phyloP scores from a whole-genome alignment of 306 rosid species.

The Quillaja saponaria region DNA sequence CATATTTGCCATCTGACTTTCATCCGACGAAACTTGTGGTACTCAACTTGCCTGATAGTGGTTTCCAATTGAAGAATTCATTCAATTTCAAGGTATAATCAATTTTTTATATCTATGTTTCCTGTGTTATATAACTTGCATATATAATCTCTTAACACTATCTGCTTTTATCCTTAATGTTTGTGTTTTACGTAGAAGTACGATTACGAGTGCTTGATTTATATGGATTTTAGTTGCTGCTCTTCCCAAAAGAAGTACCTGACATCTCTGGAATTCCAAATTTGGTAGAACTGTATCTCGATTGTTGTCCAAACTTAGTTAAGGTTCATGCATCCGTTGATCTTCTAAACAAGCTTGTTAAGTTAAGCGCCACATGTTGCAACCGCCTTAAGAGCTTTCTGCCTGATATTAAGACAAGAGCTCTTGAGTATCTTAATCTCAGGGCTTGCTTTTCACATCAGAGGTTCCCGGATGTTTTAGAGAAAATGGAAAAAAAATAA shows the following conservation, averaged over 20 bases:
- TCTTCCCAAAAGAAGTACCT: conserved; percentile 31
- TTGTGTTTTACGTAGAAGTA: no score
- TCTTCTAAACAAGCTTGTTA: conserved; percentile 23
- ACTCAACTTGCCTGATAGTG: background rate
- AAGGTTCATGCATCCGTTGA: conserved; percentile 31
- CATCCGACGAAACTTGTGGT: no score
- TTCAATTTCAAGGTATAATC: no score
- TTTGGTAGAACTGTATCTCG: conserved; percentile 34
- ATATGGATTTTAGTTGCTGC: conserved; percentile 35
- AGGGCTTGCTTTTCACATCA: conserved; percentile 42
- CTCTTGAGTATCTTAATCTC: conserved; percentile 38
- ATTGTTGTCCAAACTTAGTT: conserved; percentile 6
- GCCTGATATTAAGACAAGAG: conserved; percentile 25
- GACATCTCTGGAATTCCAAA: conserved; percentile 38
- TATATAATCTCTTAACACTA: no score
- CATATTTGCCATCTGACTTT: no score
- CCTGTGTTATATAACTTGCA: no score
- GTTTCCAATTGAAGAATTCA: background rate
- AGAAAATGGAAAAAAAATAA: conserved; percentile 43
- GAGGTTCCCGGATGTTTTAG: conserved; percentile 39
- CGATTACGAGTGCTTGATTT: no score
- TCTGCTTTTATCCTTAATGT: no score
- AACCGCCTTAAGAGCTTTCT: conserved; percentile 32
- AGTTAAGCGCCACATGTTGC: conserved; percentile 30
- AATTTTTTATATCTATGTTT: no score